Conservation (phyloP, 805 yeast genomes). For the Jamesozyma lodderae region DNA sequence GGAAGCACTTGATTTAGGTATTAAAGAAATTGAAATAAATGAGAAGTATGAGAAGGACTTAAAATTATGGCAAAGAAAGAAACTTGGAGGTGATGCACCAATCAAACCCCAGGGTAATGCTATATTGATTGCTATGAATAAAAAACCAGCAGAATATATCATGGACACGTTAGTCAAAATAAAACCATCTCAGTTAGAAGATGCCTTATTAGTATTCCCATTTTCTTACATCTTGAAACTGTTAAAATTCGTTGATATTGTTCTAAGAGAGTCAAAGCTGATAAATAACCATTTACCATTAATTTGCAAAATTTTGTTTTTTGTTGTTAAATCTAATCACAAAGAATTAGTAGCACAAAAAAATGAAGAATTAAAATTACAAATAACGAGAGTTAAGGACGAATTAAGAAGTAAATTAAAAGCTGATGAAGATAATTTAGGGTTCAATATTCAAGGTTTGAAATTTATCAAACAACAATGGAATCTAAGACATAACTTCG, state of each 20-base stretch:
- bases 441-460: conserved; percentile 79
- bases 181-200: conserved; percentile 80
- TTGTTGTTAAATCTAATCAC: conserved; percentile 63
- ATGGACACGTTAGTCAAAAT: conserved; percentile 62
- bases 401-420: conserved; percentile 51
- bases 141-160: conserved; percentile 70
- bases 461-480: conserved; percentile 66
- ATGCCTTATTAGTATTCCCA: conserved; percentile 84
- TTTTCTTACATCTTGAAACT: conserved; percentile 71
- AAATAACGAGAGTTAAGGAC: conserved; percentile 52
- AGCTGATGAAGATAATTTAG: conserved; percentile 50
- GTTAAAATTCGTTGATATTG: conserved; percentile 62
- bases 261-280: conserved; percentile 48
- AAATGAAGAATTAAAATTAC: conserved; percentile 53
- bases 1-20: conserved; percentile 85
- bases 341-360: conserved; percentile 68
- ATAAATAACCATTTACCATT: conserved; percentile 46
- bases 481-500: conserved; percentile 64
- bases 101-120: conserved; percentile 57
- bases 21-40: conserved; percentile 52
- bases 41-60: conserved; percentile 42
- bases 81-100: conserved; percentile 42
- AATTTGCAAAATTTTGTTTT: conserved; percentile 68
- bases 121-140: conserved; percentile 61
- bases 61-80: conserved; percentile 34